A percentile compares a stretch with the other conserved stretches of the same genome.
Evolutionary conservation across 352 stramenopile genomes (phyloP).

Genomic region (Pythium rhizo-oryzae): DNA sequence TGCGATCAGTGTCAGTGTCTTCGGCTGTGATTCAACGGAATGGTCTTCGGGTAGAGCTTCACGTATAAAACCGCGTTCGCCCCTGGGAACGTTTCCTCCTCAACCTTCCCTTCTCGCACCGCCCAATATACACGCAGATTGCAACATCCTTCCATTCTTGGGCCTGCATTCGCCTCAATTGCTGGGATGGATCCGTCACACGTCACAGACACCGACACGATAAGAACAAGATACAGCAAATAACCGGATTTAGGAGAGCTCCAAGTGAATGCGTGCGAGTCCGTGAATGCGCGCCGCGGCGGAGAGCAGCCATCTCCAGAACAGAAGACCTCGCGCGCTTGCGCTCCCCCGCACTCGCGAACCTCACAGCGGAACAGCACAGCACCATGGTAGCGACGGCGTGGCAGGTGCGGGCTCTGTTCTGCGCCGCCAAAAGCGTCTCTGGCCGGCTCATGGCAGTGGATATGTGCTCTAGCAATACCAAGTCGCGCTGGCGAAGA

Average conservation of each 20-base stretch:
- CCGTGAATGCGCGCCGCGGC: neutral
- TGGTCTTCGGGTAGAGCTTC: too few relatives aligned
- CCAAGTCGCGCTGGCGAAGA: conserved; percentile 51
- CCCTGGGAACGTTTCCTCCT: too few relatives aligned
- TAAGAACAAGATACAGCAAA: neutral
- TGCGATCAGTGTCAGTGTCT: too few relatives aligned
- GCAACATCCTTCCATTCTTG: too few relatives aligned
- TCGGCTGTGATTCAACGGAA: too few relatives aligned
- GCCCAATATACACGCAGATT: too few relatives aligned
- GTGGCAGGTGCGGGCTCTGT: conserved; percentile 21
- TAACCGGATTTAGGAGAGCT: conserved; percentile 4
- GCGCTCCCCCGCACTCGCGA: neutral
- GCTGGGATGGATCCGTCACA: too few relatives aligned
- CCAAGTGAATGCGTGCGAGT: conserved; percentile 7
- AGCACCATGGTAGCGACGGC: conserved; percentile 24
- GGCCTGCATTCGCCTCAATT: too few relatives aligned
- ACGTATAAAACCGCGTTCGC: too few relatives aligned
- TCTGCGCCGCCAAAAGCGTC: neutral
- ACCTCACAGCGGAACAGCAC: neutral
- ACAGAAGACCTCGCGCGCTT: neutral
- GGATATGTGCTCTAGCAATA: conserved; percentile 43
- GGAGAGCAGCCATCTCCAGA: neutral
- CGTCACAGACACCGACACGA: conserved; percentile 33
- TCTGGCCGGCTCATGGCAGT: neutral
- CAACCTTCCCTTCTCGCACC: too few relatives aligned